These are phyloP conservation scores for Chaetomium sp. DNA, from an alignment of 2,329 filamentous ascomycete genomes.

Conservation along the genomic window DNA sequence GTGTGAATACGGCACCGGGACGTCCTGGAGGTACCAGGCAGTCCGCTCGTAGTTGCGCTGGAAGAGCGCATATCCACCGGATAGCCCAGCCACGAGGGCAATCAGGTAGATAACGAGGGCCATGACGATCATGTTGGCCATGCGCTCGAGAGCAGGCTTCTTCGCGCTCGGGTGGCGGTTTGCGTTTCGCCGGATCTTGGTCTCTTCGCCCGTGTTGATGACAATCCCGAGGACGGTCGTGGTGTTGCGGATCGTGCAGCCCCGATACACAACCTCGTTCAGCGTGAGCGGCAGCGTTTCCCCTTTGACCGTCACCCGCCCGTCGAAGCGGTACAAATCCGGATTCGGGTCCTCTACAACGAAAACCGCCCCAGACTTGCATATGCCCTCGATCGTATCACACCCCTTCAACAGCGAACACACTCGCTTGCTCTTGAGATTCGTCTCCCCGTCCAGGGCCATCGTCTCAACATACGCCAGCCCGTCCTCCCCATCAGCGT, in stretches of 20 bases:
- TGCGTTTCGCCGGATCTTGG: slow-evolving; percentile 95
- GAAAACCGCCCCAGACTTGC: slow-evolving; percentile 49
- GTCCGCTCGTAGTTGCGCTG: slow-evolving; percentile 51
- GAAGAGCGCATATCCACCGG: slow-evolving; percentile 74
- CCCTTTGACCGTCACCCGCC: slow-evolving; percentile 50
- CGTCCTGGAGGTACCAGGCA: slow-evolving; percentile 64
- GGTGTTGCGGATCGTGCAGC: slow-evolving; percentile 76
- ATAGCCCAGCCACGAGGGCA: slow-evolving; percentile 66
- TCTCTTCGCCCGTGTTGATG: slow-evolving; percentile 87
- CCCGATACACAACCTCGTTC: slow-evolving; percentile 74
- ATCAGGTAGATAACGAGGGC: slow-evolving; percentile 69
- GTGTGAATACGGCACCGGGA: slow-evolving; percentile 58
- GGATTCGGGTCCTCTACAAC: slow-evolving; percentile 68
- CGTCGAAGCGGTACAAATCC: slow-evolving; percentile 68
- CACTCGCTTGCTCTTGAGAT: slow-evolving; percentile 66
- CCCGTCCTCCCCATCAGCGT: slow-evolving; percentile 66
- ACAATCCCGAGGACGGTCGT: slow-evolving; percentile 67
- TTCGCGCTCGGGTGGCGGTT: slow-evolving; percentile 53
- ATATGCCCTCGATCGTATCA: slow-evolving; percentile 45
- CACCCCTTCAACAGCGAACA: slow-evolving; percentile 52
- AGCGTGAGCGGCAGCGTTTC: slow-evolving; percentile 66
- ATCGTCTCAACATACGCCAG: slow-evolving; percentile 76
- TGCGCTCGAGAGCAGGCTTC: slow-evolving; percentile 50
- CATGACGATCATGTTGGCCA: slow-evolving; percentile 56
- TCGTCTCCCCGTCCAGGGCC: slow-evolving; percentile 72